Base-by-base conservation (phyloP, 2,329 filamentous ascomycete species). In the Clarireedia monteithiana region DNA sequence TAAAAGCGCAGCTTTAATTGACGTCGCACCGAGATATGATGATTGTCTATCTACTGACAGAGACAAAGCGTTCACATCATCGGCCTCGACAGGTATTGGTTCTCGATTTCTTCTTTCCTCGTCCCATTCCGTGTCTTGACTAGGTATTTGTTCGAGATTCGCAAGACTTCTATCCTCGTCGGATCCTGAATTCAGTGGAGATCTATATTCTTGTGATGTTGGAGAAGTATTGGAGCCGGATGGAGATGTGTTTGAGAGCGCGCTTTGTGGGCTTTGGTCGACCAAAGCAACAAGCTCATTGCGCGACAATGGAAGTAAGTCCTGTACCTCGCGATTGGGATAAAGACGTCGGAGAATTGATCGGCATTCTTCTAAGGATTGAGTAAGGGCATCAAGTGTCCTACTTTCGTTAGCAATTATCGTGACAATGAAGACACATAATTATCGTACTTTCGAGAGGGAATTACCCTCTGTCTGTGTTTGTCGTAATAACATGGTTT, bases 401-500 rank as follows among this genome's bases (percentile, higher is more conserved):
- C 75, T 79, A 50, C 39, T 53, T 57, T 48, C 45, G 59, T 68
- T 55, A 67, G 65, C 14, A 48, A 54, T 27, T 58, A 46, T 50
- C 50, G 53, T 53, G 40, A 51, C 49, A 57, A 48, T 38, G 48
- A 47, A 27, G 44, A 54, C 46, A 49, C 26, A 34, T 47, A 50
- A 51, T 56, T 34, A 39, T 53, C 42, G 82, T 74, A 87, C 86
- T 89, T 91, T 70, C 86, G 81, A 7, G 88, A 91, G 0, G 88
- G 88, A 57, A 89, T 85, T 9, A 89, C 82, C 59, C 86, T 77
- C 69, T 89, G 86, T 15, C 87, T 80, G 61, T 90, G 88, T 72
- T 91, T 90, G 62, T 89, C 86, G 70, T 92, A 92, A 65, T 85
- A 84, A 68, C 89, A 92, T 54, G 83, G 78, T 69, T 91, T 88